A percentile compares a stretch with the other conserved stretches of the same genome.
These are phyloP conservation scores for Ascochyta clinopodiicola DNA, from an alignment of 2,329 filamentous ascomycete genomes.

Conservation along the genomic window DNA sequence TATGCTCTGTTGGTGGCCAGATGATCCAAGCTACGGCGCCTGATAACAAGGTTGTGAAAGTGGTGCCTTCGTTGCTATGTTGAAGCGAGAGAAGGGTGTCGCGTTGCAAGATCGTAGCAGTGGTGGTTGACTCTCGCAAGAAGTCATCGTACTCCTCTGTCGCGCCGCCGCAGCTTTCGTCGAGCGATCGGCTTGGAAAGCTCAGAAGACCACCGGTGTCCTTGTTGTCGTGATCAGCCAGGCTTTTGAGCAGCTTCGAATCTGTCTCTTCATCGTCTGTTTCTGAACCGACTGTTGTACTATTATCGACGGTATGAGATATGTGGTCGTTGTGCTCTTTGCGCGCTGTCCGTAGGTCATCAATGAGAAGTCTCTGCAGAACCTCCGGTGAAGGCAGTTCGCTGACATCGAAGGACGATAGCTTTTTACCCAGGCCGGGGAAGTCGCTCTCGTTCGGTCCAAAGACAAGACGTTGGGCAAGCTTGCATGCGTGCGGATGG, in stretches of 20 bases:
- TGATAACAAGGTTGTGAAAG: conserved; percentile 21
- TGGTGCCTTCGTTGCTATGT: conserved; percentile 27
- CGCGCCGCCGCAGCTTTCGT: conserved; percentile 5
- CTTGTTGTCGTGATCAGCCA: not conserved
- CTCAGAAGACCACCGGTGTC: not conserved
- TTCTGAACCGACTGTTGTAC: not conserved
- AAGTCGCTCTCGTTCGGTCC: conserved; percentile 10
- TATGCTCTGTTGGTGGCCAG: conserved; percentile 30
- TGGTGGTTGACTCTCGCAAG: conserved; percentile 9
- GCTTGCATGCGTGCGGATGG: conserved; percentile 1
- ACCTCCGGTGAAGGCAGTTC: conserved; percentile 10
- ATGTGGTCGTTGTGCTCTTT: not conserved
- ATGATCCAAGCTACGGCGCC: conserved; percentile 29
- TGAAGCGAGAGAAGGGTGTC: conserved; percentile 18
- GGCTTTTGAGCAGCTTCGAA: not conserved
- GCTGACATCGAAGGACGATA: conserved; percentile 13
- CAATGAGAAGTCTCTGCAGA: conserved; percentile 11
- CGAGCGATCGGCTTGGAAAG: conserved; percentile 20
- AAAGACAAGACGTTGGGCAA: not conserved
- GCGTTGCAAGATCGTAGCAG: conserved; percentile 12
- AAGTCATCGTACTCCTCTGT: conserved; percentile 1
- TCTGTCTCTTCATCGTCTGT: not conserved
- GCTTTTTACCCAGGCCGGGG: conserved; percentile 16
- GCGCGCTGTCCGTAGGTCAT: not conserved
- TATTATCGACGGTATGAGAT: not conserved